A percentile compares a stretch with the other conserved stretches of the same genome.
Conservation (phyloP, 345 rosid species). For the Populus deltoides region DNA sequence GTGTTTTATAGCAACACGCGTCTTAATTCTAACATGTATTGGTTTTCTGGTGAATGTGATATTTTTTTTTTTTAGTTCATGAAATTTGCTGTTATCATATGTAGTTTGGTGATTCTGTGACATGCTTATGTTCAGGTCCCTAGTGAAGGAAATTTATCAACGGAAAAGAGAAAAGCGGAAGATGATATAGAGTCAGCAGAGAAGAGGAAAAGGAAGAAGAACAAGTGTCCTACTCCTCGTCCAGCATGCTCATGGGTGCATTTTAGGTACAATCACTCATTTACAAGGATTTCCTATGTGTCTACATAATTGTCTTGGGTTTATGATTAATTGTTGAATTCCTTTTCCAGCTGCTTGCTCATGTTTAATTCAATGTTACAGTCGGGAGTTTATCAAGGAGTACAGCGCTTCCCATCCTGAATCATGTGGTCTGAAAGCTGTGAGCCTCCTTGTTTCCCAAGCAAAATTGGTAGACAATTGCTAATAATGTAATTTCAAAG, state of each 20-base stretch:
- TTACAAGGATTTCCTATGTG: not conserved
- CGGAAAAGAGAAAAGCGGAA: conserved; percentile 22
- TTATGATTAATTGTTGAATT: not conserved
- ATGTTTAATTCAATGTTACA: conserved; percentile 20
- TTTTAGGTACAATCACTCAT: conserved; percentile 32
- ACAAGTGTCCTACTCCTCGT: conserved; percentile 34
- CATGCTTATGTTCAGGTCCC: conserved; percentile 27
- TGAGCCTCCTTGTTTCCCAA: conserved; percentile 18
- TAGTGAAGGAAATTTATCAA: conserved; percentile 28
- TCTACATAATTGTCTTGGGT: not conserved
- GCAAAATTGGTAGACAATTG: not conserved
- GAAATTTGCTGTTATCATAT: not conserved
- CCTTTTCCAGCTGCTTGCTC: conserved; percentile 4
- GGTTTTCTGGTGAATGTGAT: not conserved
- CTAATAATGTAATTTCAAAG: conserved; percentile 4
- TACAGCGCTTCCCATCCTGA: conserved; percentile 49
- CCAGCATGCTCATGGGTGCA: conserved; percentile 55
- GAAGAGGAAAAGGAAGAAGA: conserved; percentile 40
- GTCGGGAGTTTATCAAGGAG: conserved; percentile 49
- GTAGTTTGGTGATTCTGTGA: not conserved
- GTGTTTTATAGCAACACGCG: not conserved
- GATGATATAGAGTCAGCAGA: conserved; percentile 22
- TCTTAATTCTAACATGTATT: not conserved
- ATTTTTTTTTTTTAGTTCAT: not conserved
- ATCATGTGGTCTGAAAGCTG: conserved; percentile 49